A percentile compares a stretch with the other conserved stretches of the same genome.
These are phyloP conservation scores for Aspergillus conjunctus DNA, from an alignment of 495 filamentous ascomycete species.

Conservation along the genomic window DNA sequence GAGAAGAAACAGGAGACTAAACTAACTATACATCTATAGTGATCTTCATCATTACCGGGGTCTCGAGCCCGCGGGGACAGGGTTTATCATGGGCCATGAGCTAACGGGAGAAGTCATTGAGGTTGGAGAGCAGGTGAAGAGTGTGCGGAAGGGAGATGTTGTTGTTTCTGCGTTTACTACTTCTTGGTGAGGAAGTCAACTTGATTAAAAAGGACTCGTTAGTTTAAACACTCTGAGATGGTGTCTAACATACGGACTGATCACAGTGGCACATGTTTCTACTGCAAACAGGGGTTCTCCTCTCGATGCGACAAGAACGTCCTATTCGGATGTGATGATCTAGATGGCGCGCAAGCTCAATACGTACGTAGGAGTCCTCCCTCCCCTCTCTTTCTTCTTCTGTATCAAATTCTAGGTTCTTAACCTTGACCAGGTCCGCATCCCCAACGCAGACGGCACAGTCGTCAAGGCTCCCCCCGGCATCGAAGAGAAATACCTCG, in stretches of 20 bases:
- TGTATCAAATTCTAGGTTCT: neutral
- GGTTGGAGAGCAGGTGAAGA: constrained; percentile 66
- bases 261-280: constrained; percentile 78
- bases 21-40: constrained; percentile 40
- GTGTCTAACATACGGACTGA: neutral
- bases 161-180: constrained; percentile 84
- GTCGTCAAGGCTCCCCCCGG: constrained; percentile 73
- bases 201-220: too few relatives aligned
- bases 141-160: constrained; percentile 72
- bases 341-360: constrained; percentile 91
- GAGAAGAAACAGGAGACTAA: neutral
- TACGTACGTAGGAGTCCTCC: constrained; percentile 59
- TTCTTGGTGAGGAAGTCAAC: constrained; percentile 65
- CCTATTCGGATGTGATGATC: constrained; percentile 71
- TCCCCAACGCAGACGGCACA: constrained; percentile 84
- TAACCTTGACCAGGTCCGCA: constrained; percentile 56
- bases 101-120: constrained; percentile 78
- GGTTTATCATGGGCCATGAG: constrained; percentile 72
- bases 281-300: constrained; percentile 80
- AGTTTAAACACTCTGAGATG: too few relatives aligned
- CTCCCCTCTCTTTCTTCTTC: too few relatives aligned
- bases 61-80: constrained; percentile 64
- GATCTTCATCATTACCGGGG: constrained; percentile 92
- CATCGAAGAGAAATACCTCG: constrained; percentile 74
- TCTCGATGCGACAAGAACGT: constrained; percentile 76